Evolutionary conservation across 2,329 filamentous ascomycete genomes (phyloP).

Genomic region (Phialocephala sp.): DNA sequence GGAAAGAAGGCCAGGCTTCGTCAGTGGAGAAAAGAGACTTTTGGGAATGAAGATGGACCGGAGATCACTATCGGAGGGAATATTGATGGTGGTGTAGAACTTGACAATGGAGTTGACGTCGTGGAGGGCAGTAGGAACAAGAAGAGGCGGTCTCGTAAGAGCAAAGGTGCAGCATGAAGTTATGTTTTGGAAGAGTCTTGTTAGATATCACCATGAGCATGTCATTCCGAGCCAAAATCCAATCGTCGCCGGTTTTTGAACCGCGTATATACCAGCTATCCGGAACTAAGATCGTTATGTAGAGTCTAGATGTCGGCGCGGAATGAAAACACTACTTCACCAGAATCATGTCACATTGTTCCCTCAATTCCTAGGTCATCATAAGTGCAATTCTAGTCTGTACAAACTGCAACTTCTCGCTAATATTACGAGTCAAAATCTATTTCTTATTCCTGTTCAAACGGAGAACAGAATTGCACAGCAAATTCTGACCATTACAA

Average conservation of each 20-base stretch:
- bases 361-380: too few species aligned
- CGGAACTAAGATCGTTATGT: neutral
- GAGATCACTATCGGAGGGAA: conserved; percentile 39
- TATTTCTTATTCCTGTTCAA: neutral
- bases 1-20: conserved; percentile 91
- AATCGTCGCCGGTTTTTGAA: neutral
- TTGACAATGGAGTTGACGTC: conserved; percentile 42
- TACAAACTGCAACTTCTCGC: too few species aligned
- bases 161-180: conserved; percentile 29
- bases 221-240: neutral
- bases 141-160: conserved; percentile 58
- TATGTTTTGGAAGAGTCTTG: neutral
- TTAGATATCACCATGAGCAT: neutral
- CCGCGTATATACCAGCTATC: neutral
- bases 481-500: neutral
- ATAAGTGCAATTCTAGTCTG: too few species aligned
- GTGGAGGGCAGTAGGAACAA: conserved; percentile 49
- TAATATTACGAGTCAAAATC: neutral
- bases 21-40: conserved; percentile 78
- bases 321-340: too few species aligned
- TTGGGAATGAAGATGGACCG: conserved; percentile 55
- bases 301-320: neutral
- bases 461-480: neutral
- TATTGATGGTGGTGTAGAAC: conserved; percentile 31
- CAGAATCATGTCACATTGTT: too few species aligned